Evolutionary conservation across 768 basidiomycete genomes (phyloP).

Genomic region (Cystofilobasidium bisporidii): DNA sequence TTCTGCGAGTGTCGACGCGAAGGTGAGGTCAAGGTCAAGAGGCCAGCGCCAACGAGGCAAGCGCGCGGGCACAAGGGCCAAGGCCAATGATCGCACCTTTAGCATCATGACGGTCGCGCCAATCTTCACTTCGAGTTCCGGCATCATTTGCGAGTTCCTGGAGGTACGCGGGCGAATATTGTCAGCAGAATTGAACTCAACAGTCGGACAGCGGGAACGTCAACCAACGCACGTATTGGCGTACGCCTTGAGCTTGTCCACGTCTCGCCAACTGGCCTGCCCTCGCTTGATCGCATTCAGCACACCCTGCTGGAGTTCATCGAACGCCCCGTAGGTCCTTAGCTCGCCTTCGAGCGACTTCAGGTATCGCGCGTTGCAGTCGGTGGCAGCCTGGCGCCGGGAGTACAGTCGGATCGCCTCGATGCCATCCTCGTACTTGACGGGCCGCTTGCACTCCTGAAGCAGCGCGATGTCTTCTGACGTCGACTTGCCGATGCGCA

Average conservation of each 20-base stretch:
- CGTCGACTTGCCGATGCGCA: constrained; percentile 10
- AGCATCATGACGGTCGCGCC: constrained; percentile 1
- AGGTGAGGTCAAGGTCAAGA: neutral
- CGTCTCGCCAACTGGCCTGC: neutral
- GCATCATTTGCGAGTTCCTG: neutral
- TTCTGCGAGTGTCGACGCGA: neutral
- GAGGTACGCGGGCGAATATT: no score
- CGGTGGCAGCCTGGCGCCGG: neutral
- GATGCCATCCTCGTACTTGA: neutral
- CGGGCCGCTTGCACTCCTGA: neutral
- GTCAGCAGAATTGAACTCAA: no score
- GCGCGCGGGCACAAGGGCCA: no score
- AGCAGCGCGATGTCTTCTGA: neutral
- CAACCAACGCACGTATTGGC: neutral
- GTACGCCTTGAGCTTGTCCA: neutral
- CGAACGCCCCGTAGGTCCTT: neutral
- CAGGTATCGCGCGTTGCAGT: neutral
- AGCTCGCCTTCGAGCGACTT: neutral
- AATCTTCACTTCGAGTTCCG: neutral
- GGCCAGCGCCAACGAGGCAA: neutral
- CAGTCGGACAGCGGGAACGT: no score
- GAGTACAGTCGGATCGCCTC: neutral
- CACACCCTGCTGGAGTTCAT: neutral
- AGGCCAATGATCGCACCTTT: no score
- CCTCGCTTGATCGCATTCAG: neutral